A percentile compares a stretch with the other conserved stretches of the same genome.
phyloP scores from a whole-genome alignment of 2,329 filamentous ascomycete species.

The Microsporum audouinii region DNA sequence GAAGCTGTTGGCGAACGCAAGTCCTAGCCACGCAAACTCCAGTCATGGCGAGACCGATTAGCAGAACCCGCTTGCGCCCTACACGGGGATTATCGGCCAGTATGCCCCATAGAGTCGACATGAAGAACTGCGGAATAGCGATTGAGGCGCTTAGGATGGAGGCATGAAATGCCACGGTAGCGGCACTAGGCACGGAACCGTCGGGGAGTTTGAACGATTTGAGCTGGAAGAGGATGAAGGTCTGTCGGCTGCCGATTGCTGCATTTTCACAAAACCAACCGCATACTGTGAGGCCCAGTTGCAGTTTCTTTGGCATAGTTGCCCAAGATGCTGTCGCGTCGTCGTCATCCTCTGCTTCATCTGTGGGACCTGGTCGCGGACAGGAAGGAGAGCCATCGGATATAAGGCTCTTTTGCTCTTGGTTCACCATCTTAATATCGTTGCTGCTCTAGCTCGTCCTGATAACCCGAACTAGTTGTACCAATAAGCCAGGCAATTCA shows the following conservation, averaged over 20 bases:
- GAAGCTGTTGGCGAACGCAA: not conserved
- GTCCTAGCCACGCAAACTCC: not conserved
- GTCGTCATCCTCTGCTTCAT: not conserved
- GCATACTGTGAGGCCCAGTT: not conserved
- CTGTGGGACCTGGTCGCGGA: not conserved
- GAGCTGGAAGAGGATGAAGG: not conserved
- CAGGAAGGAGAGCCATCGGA: not conserved
- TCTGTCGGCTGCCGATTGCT: not conserved
- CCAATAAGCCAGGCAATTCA: not conserved
- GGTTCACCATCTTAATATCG: not conserved
- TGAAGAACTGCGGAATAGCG: not conserved
- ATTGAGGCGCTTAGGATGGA: not conserved
- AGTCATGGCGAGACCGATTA: not conserved
- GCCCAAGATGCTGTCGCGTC: not conserved
- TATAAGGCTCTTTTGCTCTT: not conserved
- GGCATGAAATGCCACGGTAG: not conserved
- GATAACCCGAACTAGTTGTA: not conserved
- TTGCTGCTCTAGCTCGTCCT: not conserved
- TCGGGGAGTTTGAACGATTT: not conserved
- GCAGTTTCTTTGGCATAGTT: not conserved
- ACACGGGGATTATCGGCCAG: not conserved
- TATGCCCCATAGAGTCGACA: not conserved
- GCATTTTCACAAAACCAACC: not conserved
- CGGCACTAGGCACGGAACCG: not conserved
- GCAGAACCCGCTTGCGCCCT: not conserved